A percentile compares a stretch with the other conserved stretches of the same genome.
Conservation (phyloP, 371 early-diverging fungal genomes). For the Mucor sp. region DNA sequence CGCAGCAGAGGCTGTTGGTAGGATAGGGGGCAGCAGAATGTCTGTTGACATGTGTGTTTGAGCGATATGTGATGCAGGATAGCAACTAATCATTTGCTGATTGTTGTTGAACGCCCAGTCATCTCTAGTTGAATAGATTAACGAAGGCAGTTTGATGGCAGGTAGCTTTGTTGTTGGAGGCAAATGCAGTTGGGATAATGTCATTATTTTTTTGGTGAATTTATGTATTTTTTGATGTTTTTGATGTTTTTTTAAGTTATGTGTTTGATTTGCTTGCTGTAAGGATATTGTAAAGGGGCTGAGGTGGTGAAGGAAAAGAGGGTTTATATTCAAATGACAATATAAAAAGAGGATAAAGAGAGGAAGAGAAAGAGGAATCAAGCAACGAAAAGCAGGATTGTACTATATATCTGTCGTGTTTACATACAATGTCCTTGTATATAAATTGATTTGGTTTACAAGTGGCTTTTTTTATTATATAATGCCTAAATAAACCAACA, state of each 20-base stretch:
- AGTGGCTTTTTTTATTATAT: constrained; percentile 6
- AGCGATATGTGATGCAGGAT: neutral
- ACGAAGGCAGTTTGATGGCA: constrained; percentile 3
- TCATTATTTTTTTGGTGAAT: neutral
- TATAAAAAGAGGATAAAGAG: neutral
- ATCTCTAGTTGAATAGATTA: neutral
- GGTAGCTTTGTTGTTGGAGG: constrained; percentile 4
- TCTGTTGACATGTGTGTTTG: neutral
- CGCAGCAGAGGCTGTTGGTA: neutral
- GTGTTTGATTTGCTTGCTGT: neutral
- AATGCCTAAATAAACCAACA: constrained; percentile 3
- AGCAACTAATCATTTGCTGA: neutral
- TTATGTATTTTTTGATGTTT: neutral
- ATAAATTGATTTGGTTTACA: constrained; percentile 2
- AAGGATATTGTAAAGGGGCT: constrained; percentile 3
- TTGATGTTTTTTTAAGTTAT: neutral
- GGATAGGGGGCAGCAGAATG: constrained; percentile 12
- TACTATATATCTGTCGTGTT: neutral
- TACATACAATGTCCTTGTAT: neutral
- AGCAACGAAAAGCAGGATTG: neutral
- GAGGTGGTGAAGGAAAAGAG: neutral
- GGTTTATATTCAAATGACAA: neutral
- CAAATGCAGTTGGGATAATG: neutral
- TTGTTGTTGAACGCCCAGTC: neutral
- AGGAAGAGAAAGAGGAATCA: neutral